Evolutionary conservation across 2,329 filamentous ascomycete genomes (phyloP), one percentile per base, ranked within the genome.

Genomic region (Alternaria sp.): DNA sequence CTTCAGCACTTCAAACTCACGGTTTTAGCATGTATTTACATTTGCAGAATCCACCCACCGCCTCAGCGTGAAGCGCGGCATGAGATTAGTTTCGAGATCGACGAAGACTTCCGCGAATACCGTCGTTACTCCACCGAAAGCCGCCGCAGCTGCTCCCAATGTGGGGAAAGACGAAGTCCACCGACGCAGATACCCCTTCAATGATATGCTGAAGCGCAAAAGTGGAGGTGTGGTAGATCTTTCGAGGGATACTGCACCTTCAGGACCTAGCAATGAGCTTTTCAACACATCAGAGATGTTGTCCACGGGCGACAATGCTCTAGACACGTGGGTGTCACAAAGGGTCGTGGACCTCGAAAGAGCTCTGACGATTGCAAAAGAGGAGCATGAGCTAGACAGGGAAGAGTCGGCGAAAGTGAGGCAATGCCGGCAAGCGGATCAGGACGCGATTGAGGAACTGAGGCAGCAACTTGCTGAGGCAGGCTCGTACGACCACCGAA

Each of bases 51-150:
- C 71, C 31, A 64, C 73, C 5, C 64, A 58, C 42, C 68, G 71
- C 41, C 59, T 71, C 48, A 56, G 61, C 51, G 65, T 70, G 9
- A 75, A 72, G 50, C 68, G 72, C 5, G 61, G 68, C 28, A 58
- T 51, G 24, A 74, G 70, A 49, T 41, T 65, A 13, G 44, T 69
- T 24, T 63, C 68, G 17, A 73, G 66, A 23, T 68, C 63, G 4
- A 60, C 65, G 4, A 73, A 72, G 60, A 45, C 69, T 3, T 34
- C 63, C 17, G 51, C 72, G 6, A 51, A 56, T 36, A 55, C 66
- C 6, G 72, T 72, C 44, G 69, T 58, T 28, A 65, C 72, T 4
- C 72, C 73, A 9, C 72, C 75, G 13, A 76, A 71, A 61, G 72
- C 72, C 24, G 69, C 72, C 8, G 58, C 72, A 44, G 61, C 67